A percentile compares a stretch with the other conserved stretches of the same genome.
phyloP scores from a whole-genome alignment of 2,329 filamentous ascomycete species.

The Arthroderma sp. region DNA sequence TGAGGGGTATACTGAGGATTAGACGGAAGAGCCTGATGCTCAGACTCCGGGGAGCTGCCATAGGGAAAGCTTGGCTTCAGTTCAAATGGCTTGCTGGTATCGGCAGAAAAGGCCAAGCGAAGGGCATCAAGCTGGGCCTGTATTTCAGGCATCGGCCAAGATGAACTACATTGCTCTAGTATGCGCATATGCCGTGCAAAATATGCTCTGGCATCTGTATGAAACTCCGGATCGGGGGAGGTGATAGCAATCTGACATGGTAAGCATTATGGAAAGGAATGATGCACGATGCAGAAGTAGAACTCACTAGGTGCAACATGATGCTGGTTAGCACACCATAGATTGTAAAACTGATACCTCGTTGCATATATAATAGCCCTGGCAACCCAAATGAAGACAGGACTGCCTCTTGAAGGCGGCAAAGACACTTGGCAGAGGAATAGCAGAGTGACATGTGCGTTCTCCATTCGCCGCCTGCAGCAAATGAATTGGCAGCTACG shows the following conservation, averaged over 20 bases:
- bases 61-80: slow-evolving; percentile 80
- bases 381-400: slow-evolving; percentile 62
- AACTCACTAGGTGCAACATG: slow-evolving; percentile 70
- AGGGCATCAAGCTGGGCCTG: slow-evolving; percentile 81
- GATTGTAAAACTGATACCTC: slow-evolving; percentile 91
- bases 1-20: slow-evolving; percentile 34
- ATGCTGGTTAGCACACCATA: slow-evolving; percentile 84
- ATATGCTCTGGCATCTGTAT: slow-evolving; percentile 70
- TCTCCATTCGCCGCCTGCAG: slow-evolving; percentile 65
- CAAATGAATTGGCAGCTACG: slow-evolving; percentile 59
- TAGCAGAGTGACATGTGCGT: slow-evolving; percentile 79
- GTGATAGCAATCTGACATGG: slow-evolving; percentile 68
- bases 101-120: slow-evolving; percentile 79
- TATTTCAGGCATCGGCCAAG: slow-evolving; percentile 82
- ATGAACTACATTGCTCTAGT: slow-evolving; percentile 67
- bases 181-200: slow-evolving; percentile 92
- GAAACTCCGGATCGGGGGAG: slow-evolving; percentile 80
- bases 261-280: not conserved
- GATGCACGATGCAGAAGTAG: too few relatives aligned
- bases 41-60: slow-evolving; percentile 54
- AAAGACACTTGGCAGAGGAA: slow-evolving; percentile 69
- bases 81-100: slow-evolving; percentile 72
- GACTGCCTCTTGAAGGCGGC: slow-evolving; percentile 73
- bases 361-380: slow-evolving; percentile 80
- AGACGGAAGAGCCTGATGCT: slow-evolving; percentile 48